These are phyloP conservation scores for Neurospora sp. DNA, from an alignment of 2,329 filamentous ascomycete species.

Conservation along the genomic window DNA sequence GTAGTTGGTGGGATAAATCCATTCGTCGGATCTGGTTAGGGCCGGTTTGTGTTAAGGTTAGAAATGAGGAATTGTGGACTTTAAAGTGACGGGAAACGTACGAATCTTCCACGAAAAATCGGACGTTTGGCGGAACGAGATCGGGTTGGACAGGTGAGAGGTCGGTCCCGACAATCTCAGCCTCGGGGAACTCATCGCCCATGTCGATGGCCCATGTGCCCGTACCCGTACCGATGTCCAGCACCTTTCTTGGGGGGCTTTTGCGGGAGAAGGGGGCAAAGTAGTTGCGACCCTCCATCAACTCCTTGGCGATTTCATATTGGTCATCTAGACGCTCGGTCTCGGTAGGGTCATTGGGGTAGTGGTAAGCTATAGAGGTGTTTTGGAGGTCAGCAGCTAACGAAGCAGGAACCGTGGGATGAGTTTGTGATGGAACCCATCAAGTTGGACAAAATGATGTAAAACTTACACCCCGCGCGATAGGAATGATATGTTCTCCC, in stretches of 20 bases:
- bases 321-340: constrained; percentile 22
- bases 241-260: constrained; percentile 21
- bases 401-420: neutral
- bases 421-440: neutral
- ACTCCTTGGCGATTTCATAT: constrained; percentile 22
- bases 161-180: constrained; percentile 53
- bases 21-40: neutral
- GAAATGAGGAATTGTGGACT: constrained; percentile 19
- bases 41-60: constrained; percentile 37
- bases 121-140: constrained; percentile 60
- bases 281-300: constrained; percentile 22
- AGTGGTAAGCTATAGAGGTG: constrained; percentile 21
- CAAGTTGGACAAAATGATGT: neutral
- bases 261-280: constrained; percentile 21
- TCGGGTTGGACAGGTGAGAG: constrained; percentile 58
- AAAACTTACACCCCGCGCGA: constrained; percentile 21
- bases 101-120: constrained; percentile 63
- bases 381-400: neutral
- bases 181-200: constrained; percentile 48
- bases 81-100: constrained; percentile 12
- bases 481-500: constrained; percentile 25
- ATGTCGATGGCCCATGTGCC: constrained; percentile 61
- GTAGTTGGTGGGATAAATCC: neutral
- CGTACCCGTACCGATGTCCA: constrained; percentile 38
- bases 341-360: constrained; percentile 24